A percentile compares a stretch with the other conserved stretches of the same genome.
These are phyloP conservation scores for Lachnellula arida DNA, from an alignment of 2,329 filamentous ascomycete genomes.

Conservation along the genomic window DNA sequence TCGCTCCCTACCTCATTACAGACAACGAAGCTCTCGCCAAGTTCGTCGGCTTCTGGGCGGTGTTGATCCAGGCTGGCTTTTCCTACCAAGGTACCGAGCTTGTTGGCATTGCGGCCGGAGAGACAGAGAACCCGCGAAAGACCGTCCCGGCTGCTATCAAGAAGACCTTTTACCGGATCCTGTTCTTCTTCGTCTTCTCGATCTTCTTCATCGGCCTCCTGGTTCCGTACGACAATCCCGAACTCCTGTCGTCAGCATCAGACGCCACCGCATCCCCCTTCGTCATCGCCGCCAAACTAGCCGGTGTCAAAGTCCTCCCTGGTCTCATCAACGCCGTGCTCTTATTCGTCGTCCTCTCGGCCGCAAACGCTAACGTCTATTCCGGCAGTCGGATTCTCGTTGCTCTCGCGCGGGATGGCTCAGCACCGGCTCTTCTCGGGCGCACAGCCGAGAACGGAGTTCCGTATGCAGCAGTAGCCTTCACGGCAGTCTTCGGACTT, in stretches of 20 bases:
- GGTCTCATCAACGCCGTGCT: conserved; percentile 75
- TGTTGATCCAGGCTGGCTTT: conserved; percentile 65
- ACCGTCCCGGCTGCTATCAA: conserved; percentile 68
- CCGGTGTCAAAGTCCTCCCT: conserved; percentile 59
- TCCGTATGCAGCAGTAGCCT: conserved; percentile 55
- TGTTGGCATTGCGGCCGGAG: conserved; percentile 73
- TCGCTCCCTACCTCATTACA: conserved; percentile 53
- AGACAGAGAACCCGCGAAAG: conserved; percentile 67
- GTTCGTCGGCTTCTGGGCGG: conserved; percentile 66
- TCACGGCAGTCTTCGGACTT: conserved; percentile 54
- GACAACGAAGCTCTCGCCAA: conserved; percentile 47
- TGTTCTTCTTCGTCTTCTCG: conserved; percentile 60
- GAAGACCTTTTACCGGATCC: conserved; percentile 71
- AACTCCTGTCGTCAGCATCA: conserved; percentile 46
- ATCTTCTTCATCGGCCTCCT: conserved; percentile 69
- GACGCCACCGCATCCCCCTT: conserved; percentile 60
- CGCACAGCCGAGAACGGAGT: conserved; percentile 57
- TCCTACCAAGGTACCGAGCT: conserved; percentile 70
- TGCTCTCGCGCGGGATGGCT: conserved; percentile 58
- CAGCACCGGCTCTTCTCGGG: conserved; percentile 56
- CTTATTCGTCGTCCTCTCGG: conserved; percentile 71
- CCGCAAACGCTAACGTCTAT: conserved; percentile 74
- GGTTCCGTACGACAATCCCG: conserved; percentile 56
- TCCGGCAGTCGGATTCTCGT: conserved; percentile 65
- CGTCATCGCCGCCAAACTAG: conserved; percentile 55